Conservation (phyloP, 2,329 filamentous ascomycete species). For the Dothiorella sarmentorum region DNA sequence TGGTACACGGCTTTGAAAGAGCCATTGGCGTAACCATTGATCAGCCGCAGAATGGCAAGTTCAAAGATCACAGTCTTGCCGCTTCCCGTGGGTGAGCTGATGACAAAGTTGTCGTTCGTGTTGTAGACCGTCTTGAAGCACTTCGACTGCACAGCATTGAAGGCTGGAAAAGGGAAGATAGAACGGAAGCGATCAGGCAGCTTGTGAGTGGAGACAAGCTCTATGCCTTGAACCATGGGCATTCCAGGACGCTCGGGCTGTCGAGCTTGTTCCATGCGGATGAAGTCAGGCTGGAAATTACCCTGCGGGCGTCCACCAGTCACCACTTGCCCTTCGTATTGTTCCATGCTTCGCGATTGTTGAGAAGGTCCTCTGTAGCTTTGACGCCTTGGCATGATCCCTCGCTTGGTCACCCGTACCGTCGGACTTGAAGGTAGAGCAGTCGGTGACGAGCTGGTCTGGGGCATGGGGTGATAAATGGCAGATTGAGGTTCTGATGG, state of each 20-base stretch:
- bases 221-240: slow-evolving; percentile 57
- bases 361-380: not conserved
- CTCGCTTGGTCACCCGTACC: slow-evolving; percentile 35
- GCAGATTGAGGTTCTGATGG: slow-evolving; percentile 22
- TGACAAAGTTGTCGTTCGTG: slow-evolving; percentile 70
- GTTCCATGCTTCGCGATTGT: not conserved
- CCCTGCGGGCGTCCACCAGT: too few species aligned
- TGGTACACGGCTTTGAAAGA: slow-evolving; percentile 81
- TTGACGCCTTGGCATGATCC: slow-evolving; percentile 1
- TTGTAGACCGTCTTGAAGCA: slow-evolving; percentile 66
- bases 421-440: slow-evolving; percentile 40
- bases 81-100: slow-evolving; percentile 79
- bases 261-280: not conserved
- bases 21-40: slow-evolving; percentile 53
- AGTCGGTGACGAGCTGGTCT: slow-evolving; percentile 30
- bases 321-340: not conserved
- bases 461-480: slow-evolving; percentile 23
- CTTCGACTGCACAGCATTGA: slow-evolving; percentile 81
- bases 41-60: slow-evolving; percentile 72
- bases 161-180: slow-evolving; percentile 69
- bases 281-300: not conserved
- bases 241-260: slow-evolving; percentile 22
- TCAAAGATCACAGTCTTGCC: slow-evolving; percentile 82
- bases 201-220: slow-evolving; percentile 55
- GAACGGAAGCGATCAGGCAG: slow-evolving; percentile 67